Evolutionary conservation across 768 basidiomycete species (phyloP), one percentile per base, ranked within the genome.

Genomic region (Leccinellum luteum): DNA sequence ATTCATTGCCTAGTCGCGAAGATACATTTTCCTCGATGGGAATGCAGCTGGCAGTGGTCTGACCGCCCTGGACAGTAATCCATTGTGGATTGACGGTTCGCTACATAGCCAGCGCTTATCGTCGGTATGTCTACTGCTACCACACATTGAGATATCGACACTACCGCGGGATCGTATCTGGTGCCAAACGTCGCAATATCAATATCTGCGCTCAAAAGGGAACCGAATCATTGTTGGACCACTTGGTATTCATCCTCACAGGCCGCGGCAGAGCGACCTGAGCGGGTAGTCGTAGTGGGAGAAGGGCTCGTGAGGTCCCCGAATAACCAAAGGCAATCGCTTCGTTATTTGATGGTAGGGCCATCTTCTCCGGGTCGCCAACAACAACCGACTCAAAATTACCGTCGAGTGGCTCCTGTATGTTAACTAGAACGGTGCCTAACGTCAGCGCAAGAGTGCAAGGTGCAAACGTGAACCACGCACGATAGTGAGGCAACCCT

Each of bases 401-500:
- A 41, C 75, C 76, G 51, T 75, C 79, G 14, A 86, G 65, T 4
- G 77, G 73, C 61, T 86, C 81, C 56, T 85, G 76, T 6, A 76
- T 74, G 54, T 82, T 79, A 53, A 90, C 87, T 90, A 25, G 25
- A 2, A 47, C 9, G 34, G 6, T 54, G 32, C 14, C 25, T 50
- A 34, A 50, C 41, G 34, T 60, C 23, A 54, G 55, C 6, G 41
- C 48, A 54, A 52, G 6, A 21, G 35, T 35, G 55, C 32, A 5
- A 52, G 21, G 19, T 30, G 25, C 13, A 27, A 15, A 54, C 23
- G 44, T 51, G 17, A 35, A 32, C 15, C 30, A 73, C 88, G 74
- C 60, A 91, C 89, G 74, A 69, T 86, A 85, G 21, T 79, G 80
- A 56, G 79, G 72, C 57, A 92, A 75, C 23, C 90, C 90, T 69